Percentiles rank a stretch among this genome's conserved stretches.
Conservation (phyloP, 148 eudicot genomes). For the Rhododendron kiyosumense region DNA sequence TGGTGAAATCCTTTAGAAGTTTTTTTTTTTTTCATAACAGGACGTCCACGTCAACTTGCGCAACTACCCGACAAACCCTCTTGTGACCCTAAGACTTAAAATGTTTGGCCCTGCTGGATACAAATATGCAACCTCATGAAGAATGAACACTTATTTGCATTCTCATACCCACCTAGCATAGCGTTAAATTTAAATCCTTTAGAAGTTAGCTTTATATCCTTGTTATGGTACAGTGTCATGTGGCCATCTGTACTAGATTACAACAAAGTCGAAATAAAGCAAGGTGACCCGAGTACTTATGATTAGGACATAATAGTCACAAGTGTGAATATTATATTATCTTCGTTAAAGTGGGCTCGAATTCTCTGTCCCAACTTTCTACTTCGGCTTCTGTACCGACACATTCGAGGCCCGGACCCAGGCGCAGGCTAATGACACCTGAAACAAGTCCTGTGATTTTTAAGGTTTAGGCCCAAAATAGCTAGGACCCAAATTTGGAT, state of each 20-base stretch:
- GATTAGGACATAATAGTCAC: not conserved
- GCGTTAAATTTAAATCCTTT: no score
- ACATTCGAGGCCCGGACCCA: no score
- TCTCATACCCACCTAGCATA: no score
- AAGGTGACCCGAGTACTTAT: not conserved
- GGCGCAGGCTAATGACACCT: not conserved
- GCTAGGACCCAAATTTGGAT: no score
- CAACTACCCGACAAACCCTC: not conserved
- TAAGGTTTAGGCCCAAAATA: no score
- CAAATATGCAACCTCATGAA: not conserved
- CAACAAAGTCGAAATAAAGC: not conserved
- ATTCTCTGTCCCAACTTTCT: not conserved
- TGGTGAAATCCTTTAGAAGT: no score
- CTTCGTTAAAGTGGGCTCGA: not conserved
- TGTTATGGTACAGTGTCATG: not conserved
- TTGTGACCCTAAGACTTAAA: no score
- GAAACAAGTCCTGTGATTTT: no score
- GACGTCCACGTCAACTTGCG: not conserved
- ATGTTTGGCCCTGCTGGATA: not conserved
- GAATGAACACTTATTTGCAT: no score
- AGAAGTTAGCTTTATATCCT: not conserved
- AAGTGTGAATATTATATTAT: not conserved
- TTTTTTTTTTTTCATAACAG: no score
- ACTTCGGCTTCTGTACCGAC: not conserved
- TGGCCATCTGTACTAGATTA: not conserved